phyloP scores from a whole-genome alignment of 805 yeast genomes.

The Yamadazyma endophytica region DNA sequence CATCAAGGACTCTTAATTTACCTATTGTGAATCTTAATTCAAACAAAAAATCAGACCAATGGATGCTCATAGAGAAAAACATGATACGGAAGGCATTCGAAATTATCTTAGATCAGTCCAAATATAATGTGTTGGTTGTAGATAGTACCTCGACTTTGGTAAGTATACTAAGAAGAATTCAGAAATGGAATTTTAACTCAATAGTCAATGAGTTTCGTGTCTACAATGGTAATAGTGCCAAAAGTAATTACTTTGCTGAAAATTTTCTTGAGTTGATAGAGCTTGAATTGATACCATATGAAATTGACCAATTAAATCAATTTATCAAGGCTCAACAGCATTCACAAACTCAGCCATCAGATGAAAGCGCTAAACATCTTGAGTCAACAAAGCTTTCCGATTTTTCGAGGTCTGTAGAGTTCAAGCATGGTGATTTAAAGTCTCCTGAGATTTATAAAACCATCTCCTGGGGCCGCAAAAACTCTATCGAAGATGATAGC shows the following conservation, averaged over 20 bases:
- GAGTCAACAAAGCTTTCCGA: neutral
- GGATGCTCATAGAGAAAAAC: slow-evolving; percentile 73
- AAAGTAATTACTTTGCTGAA: slow-evolving; percentile 75
- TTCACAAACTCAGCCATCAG: slow-evolving; percentile 2
- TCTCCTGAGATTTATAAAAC: slow-evolving; percentile 9
- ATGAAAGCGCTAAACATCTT: no score
- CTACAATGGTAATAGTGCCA: slow-evolving; percentile 43
- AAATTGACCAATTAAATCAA: slow-evolving; percentile 26
- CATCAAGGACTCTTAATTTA: neutral
- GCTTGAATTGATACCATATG: slow-evolving; percentile 44
- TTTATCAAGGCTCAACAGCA: slow-evolving; percentile 15
- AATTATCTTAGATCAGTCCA: slow-evolving; percentile 54
- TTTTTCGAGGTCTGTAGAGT: no score
- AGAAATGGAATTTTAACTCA: slow-evolving; percentile 85
- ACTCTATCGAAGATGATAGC: slow-evolving; percentile 15
- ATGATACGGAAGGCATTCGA: slow-evolving; percentile 65
- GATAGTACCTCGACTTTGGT: slow-evolving; percentile 78
- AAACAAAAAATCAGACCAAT: slow-evolving; percentile 44
- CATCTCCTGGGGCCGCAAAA: slow-evolving; percentile 7
- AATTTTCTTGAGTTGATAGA: slow-evolving; percentile 73
- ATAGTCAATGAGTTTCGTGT: slow-evolving; percentile 81
- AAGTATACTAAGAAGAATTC: slow-evolving; percentile 76
- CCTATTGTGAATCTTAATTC: slow-evolving; percentile 7
- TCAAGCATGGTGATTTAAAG: neutral
- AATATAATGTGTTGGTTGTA: slow-evolving; percentile 68